Conservation (phyloP, 2,329 filamentous ascomycete species). For the Nemania serpens region DNA sequence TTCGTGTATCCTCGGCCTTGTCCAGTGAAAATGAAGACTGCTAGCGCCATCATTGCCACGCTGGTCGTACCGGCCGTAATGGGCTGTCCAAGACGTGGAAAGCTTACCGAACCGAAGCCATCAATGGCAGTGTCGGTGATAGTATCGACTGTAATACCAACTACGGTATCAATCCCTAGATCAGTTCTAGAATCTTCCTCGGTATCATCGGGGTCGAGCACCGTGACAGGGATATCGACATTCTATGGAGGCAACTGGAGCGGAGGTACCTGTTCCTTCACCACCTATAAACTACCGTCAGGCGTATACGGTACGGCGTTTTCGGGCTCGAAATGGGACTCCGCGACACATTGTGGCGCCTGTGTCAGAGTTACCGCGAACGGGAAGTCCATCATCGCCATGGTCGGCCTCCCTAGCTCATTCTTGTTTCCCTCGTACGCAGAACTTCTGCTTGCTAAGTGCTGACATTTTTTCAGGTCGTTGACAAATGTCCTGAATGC, state of each 20-base stretch:
- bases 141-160: neutral
- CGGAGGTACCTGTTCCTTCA: too few relatives aligned
- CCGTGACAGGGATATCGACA: conserved; percentile 50
- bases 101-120: neutral
- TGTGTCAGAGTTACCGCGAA: conserved; percentile 64
- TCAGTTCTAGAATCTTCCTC: neutral
- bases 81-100: conserved; percentile 16
- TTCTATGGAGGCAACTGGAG: conserved; percentile 59
- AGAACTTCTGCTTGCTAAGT: too few relatives aligned
- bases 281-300: conserved; percentile 65
- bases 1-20: neutral
- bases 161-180: neutral
- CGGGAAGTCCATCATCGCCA: conserved; percentile 62
- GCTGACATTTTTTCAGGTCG: too few relatives aligned
- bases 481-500: too few relatives aligned
- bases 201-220: conserved; percentile 14
- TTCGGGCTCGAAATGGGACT: conserved; percentile 61
- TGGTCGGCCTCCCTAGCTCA: too few relatives aligned
- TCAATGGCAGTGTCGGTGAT: neutral
- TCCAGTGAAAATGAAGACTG: conserved; percentile 16
- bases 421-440: too few relatives aligned
- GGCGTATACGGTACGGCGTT: conserved; percentile 65
- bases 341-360: conserved; percentile 61
- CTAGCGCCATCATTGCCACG: conserved; percentile 11
- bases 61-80: conserved; percentile 20